Percentiles rank a stretch among this genome's conserved stretches.
These are phyloP conservation scores for Botrytis pseudocinerea DNA, from an alignment of 2,329 filamentous ascomycete species.

Conservation along the genomic window DNA sequence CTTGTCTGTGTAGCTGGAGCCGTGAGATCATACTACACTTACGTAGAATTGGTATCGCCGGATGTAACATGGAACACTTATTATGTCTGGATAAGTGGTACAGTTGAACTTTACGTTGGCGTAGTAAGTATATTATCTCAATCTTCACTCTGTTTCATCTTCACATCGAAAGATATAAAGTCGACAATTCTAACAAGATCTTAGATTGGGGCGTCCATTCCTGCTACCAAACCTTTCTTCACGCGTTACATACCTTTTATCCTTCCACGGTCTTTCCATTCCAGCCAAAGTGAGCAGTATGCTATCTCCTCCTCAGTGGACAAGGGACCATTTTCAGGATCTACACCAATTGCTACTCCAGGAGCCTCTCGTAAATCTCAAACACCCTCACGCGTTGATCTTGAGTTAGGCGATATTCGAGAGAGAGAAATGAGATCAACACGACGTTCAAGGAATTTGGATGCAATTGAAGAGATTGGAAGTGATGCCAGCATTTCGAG, in stretches of 20 bases:
- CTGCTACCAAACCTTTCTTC: slow-evolving; percentile 48
- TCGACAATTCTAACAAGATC: not conserved
- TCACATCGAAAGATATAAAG: not conserved
- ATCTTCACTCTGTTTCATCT: not conserved
- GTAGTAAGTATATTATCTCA: slow-evolving; percentile 41
- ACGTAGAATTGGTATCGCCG: slow-evolving; percentile 31
- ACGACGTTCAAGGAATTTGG: not conserved
- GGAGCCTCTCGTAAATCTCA: not conserved
- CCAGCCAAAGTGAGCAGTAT: not conserved
- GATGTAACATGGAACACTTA: slow-evolving; percentile 43
- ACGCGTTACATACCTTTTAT: slow-evolving; percentile 41
- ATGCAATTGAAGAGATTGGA: slow-evolving; percentile 7
- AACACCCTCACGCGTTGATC: not conserved
- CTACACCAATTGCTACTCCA: not conserved
- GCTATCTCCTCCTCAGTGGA: not conserved
- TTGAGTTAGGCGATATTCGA: not conserved
- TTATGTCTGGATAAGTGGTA: slow-evolving; percentile 40
- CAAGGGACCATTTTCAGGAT: slow-evolving; percentile 1
- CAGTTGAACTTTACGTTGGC: slow-evolving; percentile 46
- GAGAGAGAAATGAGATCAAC: not conserved
- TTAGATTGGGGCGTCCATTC: slow-evolving; percentile 47
- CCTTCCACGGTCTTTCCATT: not conserved
- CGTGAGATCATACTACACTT: slow-evolving; percentile 43
- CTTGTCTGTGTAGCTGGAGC: slow-evolving; percentile 46
- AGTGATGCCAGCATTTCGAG: not conserved